A percentile compares a stretch with the other conserved stretches of the same genome.
These are phyloP conservation scores for Wilhelminamyces savonicus DNA, from an alignment of 805 yeast species.

Conservation along the genomic window DNA sequence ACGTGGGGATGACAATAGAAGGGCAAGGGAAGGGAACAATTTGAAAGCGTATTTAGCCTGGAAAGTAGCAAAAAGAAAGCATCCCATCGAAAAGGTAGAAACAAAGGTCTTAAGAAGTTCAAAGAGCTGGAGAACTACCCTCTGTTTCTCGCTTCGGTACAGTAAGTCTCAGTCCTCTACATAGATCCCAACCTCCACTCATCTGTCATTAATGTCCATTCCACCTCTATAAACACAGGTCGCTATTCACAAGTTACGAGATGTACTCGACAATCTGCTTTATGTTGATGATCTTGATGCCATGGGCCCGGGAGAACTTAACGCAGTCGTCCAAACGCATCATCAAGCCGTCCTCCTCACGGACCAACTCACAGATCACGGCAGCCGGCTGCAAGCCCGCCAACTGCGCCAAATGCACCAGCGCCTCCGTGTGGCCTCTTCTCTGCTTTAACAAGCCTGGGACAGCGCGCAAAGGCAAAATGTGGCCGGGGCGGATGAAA, in stretches of 20 bases:
- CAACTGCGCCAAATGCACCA: slow-evolving; percentile 76
- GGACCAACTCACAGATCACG: slow-evolving; percentile 89
- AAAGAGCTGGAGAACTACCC: no score
- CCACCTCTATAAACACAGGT: no score
- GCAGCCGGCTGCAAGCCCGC: slow-evolving; percentile 81
- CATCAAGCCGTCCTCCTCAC: slow-evolving; percentile 92
- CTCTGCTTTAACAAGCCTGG: slow-evolving; percentile 77
- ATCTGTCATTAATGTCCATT: no score
- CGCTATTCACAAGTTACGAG: slow-evolving; percentile 1
- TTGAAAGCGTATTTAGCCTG: no score
- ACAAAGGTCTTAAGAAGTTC: no score
- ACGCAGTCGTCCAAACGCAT: slow-evolving; percentile 86
- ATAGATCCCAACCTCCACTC: no score
- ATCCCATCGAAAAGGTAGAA: no score
- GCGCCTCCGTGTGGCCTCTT: slow-evolving; percentile 97
- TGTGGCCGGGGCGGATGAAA: slow-evolving; percentile 89
- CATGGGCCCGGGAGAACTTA: slow-evolving; percentile 55
- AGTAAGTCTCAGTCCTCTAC: no score
- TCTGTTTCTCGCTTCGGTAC: no score
- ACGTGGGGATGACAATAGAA: no score
- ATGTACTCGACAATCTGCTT: slow-evolving; percentile 62
- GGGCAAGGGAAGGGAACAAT: no score
- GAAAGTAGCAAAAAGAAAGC: no score
- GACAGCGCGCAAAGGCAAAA: slow-evolving; percentile 86
- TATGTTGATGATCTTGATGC: slow-evolving; percentile 70